Conservation (phyloP, 257 asterid genomes). For the Mentha longifolia region DNA sequence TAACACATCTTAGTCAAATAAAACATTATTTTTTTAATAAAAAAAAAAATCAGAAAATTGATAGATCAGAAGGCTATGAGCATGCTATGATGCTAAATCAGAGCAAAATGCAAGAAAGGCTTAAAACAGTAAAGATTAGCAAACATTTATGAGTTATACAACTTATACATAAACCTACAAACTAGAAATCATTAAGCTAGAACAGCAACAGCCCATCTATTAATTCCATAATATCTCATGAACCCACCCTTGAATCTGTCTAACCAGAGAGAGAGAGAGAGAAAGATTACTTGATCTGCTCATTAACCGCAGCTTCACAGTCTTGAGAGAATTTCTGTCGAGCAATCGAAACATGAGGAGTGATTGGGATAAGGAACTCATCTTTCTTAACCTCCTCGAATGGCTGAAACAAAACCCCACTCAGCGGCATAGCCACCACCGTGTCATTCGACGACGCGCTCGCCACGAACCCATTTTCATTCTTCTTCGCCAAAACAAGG, state of each 20-base stretch:
- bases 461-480: conserved; percentile 35
- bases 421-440: conserved; percentile 38
- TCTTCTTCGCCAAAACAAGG: conserved; percentile 41
- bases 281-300: conserved; percentile 75
- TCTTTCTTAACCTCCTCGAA: conserved; percentile 82
- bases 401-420: conserved; percentile 84
- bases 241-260: background rate
- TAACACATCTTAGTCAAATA: too few species aligned
- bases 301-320: conserved; percentile 76
- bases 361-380: conserved; percentile 53
- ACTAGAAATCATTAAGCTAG: background rate
- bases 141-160: background rate
- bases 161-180: background rate
- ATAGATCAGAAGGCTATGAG: background rate
- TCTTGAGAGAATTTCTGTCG: conserved; percentile 60
- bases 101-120: background rate
- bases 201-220: background rate
- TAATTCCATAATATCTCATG: background rate
- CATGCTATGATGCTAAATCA: background rate
- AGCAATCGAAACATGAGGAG: conserved; percentile 65
- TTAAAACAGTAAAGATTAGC: conserved; percentile 4
- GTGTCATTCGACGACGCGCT: conserved; percentile 46
- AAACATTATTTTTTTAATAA: too few species aligned
- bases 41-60: background rate
- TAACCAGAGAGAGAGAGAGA: too few species aligned